A percentile compares a stretch with the other conserved stretches of the same genome.
These are phyloP conservation scores for Termitomyces sp. DNA, from an alignment of 768 basidiomycete species.

Conservation along the genomic window DNA sequence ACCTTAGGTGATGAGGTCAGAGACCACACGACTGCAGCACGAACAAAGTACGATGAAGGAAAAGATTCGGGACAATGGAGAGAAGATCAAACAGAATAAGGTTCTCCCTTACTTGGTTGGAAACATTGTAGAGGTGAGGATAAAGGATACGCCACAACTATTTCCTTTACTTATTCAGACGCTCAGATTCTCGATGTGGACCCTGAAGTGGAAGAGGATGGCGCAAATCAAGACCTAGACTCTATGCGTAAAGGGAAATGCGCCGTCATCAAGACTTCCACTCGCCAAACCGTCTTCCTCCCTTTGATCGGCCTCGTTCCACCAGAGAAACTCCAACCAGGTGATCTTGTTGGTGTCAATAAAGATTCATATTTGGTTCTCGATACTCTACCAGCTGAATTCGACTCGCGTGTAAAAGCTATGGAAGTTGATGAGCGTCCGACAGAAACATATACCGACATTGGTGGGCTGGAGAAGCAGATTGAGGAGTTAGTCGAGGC, in stretches of 20 bases:
- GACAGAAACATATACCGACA: conserved; percentile 95
- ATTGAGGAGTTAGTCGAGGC: conserved; percentile 98
- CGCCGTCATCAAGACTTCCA: conserved; percentile 98
- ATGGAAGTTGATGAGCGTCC: conserved; percentile 99
- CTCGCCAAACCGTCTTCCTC: conserved; percentile 97
- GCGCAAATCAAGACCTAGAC: conserved; percentile 92
- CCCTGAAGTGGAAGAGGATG: conserved; percentile 89
- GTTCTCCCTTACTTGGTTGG: conserved; percentile 96
- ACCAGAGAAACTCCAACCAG: conserved; percentile 80
- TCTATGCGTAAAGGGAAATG: conserved; percentile 97
- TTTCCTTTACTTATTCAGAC: conserved; percentile 4
- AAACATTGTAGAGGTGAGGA: conserved; percentile 92
- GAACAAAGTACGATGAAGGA: conserved; percentile 97
- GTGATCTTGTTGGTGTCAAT: conserved; percentile 97
- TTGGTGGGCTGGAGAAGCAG: conserved; percentile 98
- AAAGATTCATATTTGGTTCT: conserved; percentile 98
- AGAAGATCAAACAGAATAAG: conserved; percentile 99
- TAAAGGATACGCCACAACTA: neutral
- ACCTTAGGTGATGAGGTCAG: conserved; percentile 92
- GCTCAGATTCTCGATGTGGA: conserved; percentile 88
- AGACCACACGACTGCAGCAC: conserved; percentile 85
- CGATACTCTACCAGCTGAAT: conserved; percentile 94
- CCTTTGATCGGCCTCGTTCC: conserved; percentile 97
- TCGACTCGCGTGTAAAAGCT: conserved; percentile 96
- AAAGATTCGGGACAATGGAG: conserved; percentile 96